These are phyloP conservation scores for Polychaeton citri DNA, from an alignment of 2,329 filamentous ascomycete genomes.

Conservation along the genomic window DNA sequence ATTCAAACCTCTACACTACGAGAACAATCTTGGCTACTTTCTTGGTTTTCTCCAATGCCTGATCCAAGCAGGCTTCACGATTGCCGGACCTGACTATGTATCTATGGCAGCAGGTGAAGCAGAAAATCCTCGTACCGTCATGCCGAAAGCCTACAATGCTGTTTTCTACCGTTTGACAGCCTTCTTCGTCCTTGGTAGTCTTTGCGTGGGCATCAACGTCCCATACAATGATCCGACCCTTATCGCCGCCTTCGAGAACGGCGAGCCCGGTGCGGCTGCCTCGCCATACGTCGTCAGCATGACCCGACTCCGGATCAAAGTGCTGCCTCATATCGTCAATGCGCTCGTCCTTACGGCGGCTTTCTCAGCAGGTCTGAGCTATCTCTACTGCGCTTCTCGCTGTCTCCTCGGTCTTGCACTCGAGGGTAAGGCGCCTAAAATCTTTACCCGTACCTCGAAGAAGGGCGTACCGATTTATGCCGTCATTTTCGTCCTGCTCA, in stretches of 20 bases:
- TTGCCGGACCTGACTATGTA: conserved; percentile 56
- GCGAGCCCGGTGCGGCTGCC: conserved; percentile 40
- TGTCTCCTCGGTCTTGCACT: conserved; percentile 56
- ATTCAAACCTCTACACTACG: conserved; percentile 36
- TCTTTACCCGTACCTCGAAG: conserved; percentile 45
- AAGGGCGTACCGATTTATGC: conserved; percentile 63
- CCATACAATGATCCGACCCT: conserved; percentile 46
- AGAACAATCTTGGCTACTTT: conserved; percentile 55
- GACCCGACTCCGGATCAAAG: conserved; percentile 47
- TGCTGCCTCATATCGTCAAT: conserved; percentile 60
- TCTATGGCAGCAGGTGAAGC: conserved; percentile 54
- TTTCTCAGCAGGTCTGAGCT: conserved; percentile 56
- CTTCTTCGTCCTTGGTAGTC: conserved; percentile 63
- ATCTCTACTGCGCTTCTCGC: conserved; percentile 54
- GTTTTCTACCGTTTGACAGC: conserved; percentile 64
- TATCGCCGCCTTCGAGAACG: conserved; percentile 43
- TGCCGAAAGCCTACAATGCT: conserved; percentile 51
- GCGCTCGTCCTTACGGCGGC: conserved; percentile 56
- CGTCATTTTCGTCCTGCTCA: conserved; percentile 50
- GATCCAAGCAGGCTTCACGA: conserved; percentile 56
- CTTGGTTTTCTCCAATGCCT: conserved; percentile 65
- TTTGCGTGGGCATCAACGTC: conserved; percentile 59
- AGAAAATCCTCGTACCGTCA: conserved; percentile 53
- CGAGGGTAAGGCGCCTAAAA: conserved; percentile 38
- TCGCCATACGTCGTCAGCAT: conserved; percentile 58